Evolutionary conservation across 2,329 filamentous ascomycete genomes (phyloP).

Genomic region (Berkeleyomyces basicola): DNA sequence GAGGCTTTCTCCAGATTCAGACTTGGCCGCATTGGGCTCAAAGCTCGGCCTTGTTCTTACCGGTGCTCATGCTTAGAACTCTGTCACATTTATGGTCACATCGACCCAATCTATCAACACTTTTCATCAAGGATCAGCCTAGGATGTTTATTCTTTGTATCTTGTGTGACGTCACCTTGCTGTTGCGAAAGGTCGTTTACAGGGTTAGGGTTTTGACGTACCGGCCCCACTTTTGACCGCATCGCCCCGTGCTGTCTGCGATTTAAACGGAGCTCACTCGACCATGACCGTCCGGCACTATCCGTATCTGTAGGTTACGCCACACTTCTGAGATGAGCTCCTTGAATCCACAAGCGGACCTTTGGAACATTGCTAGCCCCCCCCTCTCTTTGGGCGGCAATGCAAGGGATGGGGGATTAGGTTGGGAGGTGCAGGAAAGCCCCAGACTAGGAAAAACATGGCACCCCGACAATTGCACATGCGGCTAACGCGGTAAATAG

Average conservation of each 20-base stretch:
- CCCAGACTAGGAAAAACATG: not conserved
- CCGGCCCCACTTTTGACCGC: not conserved
- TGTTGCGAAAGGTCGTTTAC: not conserved
- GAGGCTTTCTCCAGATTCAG: not conserved
- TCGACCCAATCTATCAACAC: too few species aligned
- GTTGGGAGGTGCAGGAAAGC: not conserved
- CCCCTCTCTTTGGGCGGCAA: not conserved
- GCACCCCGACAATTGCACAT: not conserved
- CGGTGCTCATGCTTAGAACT: too few species aligned
- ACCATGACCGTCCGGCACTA: not conserved
- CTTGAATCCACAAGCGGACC: not conserved
- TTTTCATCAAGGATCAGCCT: too few species aligned
- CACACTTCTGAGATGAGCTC: not conserved
- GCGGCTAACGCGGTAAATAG: not conserved
- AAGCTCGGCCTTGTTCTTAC: too few species aligned
- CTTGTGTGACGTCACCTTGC: not conserved
- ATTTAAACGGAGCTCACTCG: not conserved
- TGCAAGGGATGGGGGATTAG: not conserved
- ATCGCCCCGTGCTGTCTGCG: not conserved
- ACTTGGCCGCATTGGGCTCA: too few species aligned
- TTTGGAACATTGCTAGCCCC: not conserved
- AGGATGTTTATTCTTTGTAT: not conserved
- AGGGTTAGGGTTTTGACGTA: not conserved
- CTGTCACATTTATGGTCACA: too few species aligned
- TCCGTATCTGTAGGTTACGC: not conserved